These are phyloP conservation scores for Beauveria varroae DNA, from an alignment of 2,329 filamentous ascomycete species.

Conservation along the genomic window DNA sequence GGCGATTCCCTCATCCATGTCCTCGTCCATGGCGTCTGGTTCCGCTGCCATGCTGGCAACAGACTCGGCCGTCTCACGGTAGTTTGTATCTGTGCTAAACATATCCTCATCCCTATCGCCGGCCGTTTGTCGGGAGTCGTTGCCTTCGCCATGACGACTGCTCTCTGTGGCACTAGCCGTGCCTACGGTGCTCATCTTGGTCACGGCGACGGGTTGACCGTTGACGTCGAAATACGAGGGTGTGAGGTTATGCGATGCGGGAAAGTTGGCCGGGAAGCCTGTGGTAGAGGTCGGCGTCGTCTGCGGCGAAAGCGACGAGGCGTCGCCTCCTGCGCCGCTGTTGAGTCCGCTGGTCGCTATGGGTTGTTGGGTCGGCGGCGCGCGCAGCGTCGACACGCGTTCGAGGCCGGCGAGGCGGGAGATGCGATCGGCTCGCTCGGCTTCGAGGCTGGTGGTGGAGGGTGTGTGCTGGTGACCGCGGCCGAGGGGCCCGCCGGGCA, in stretches of 20 bases:
- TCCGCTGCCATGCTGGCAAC: slow-evolving; percentile 47
- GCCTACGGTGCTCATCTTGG: slow-evolving; percentile 83
- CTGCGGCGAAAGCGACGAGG: slow-evolving; percentile 38
- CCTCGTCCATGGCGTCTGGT: slow-evolving; percentile 46
- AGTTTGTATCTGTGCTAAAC: slow-evolving; percentile 60
- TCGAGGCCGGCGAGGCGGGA: slow-evolving; percentile 90
- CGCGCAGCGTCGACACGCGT: slow-evolving; percentile 69
- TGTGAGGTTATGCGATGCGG: slow-evolving; percentile 34
- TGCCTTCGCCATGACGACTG: slow-evolving; percentile 54
- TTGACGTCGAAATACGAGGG: slow-evolving; percentile 76
- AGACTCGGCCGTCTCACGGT: slow-evolving; percentile 48
- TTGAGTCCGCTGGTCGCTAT: slow-evolving; percentile 17
- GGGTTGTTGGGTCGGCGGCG: slow-evolving; percentile 28
- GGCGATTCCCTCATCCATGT: slow-evolving; percentile 35
- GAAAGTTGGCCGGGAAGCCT: slow-evolving; percentile 34
- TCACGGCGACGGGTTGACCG: slow-evolving; percentile 59
- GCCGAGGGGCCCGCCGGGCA: slow-evolving; percentile 42
- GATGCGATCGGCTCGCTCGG: slow-evolving; percentile 90
- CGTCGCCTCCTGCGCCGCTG: slow-evolving; percentile 19
- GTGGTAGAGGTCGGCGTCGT: slow-evolving; percentile 43
- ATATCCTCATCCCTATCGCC: slow-evolving; percentile 60
- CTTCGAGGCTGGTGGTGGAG: slow-evolving; percentile 68
- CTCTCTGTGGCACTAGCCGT: slow-evolving; percentile 83
- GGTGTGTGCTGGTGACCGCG: slow-evolving; percentile 53
- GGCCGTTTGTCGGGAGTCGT: slow-evolving; percentile 37